Evolutionary conservation across 371 early-diverging fungal species (phyloP), one percentile per base, ranked within the genome.

Genomic region (Caulochytrium protostelioides): DNA sequence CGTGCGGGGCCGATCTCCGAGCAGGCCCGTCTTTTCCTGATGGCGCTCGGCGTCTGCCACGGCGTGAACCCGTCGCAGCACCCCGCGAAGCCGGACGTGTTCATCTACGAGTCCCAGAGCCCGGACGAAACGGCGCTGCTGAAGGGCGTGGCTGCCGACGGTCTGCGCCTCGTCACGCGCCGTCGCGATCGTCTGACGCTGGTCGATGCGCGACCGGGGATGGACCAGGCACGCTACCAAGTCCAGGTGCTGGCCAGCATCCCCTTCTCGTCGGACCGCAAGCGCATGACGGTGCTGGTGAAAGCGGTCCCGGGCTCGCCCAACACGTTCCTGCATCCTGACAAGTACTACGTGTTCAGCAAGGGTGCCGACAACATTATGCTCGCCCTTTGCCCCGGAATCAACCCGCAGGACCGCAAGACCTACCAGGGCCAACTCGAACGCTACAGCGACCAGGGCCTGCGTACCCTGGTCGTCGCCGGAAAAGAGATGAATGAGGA

Each of bases 341-440:
- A 6, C 7, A 9, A 4, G 50, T 59, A 22, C 30, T n/a, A 26
- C 8, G 28, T 63, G 13, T 64, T 55, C 42, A 51, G 51, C 30
- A 75, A 78, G 42, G 76, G 79, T 20, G 66, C 71, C 19, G 74
- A 76, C 42, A 59, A 59, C 39, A 55, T 68, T 26, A 50, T 68
- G 15, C 22, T 60, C 17, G 52, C n/a, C n/a, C n/a, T n/a, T n/a
- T n/a, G n/a, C n/a, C n/a, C n/a, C n/a, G n/a, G n/a, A n/a, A n/a
- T n/a, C n/a, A n/a, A n/a, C n/a, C n/a, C n/a, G n/a, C 34, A 8
- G 43, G 57, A 3, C 39, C 56, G 29, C 30, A 3, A 2, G 10
- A 10, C 41, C 40, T 15, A 19, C 13, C 2, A 2, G 17, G 4
- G 20, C 13, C 9, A 47, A 48, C 29, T 19, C 34, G 31, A 43